Base-by-base conservation (phyloP, 116 monocot genomes). In the Posidonia oceanica region DNA sequence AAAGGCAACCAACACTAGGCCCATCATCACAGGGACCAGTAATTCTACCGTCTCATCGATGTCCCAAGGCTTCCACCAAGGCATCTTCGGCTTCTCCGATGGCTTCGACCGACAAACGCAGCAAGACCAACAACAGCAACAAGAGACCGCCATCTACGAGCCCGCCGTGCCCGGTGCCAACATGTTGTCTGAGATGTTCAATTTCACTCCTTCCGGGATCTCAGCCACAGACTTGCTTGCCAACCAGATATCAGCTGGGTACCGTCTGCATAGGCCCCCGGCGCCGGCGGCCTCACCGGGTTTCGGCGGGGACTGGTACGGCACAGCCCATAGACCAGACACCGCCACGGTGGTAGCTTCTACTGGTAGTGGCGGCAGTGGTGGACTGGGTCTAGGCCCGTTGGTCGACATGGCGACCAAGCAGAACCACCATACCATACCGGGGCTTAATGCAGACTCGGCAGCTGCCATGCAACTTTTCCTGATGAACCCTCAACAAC, bases 181-280 rank as follows among this genome's bases (percentile, higher is more conserved):
- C 78, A 82, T 88, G 84, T 72, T 90, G 52, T 84, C 88, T 11
- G 95, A 95, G 69, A 88, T 95, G 91, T 86, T 95, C 72, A 63
- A 72, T 61, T 51, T 62, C 63, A 10, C 17, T 6, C 17, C 22
- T 3, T 14, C 72, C 40, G 75, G 69, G 5, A 77, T 78, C 2
- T 72, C 75, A 12, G 87, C 84, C 20, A 77, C 91, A 21, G 88
- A 91, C 20, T 78, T 95, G 10, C 81, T 91, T 3, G 86, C 88
- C 44, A 79, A 64, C 75, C 88, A 88, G 55, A 74, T 74, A 56
- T 77, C 86, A 71, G 69, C 15, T n/a, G 71, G 23, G 61, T 62
- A 64, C 44, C 64, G 41, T 37, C 22, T 53, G 51, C 40, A 44
- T 17, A 59, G 12, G 22, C 54, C 10, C 17, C 56, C 36, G 8